phyloP scores from a whole-genome alignment of 306 rosid species.

The Lathyrus tuberosus region DNA sequence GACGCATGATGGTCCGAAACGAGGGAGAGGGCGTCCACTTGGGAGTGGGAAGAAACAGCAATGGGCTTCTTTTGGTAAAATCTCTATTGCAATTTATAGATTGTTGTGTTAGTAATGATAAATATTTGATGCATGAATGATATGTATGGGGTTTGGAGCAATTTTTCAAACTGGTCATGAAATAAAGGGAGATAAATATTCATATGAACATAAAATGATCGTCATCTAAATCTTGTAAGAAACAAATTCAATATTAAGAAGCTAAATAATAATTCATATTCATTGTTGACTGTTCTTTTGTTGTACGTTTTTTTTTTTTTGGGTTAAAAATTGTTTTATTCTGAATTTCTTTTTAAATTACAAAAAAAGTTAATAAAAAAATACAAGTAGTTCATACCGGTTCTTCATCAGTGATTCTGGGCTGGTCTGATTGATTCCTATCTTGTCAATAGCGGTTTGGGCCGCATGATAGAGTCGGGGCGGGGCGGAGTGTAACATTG shows the following conservation, averaged over 20 bases:
- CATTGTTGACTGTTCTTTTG: not conserved
- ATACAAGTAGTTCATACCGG: not conserved
- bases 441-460: not conserved
- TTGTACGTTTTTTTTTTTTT: not conserved
- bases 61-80: constrained; percentile 71
- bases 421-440: constrained; percentile 3
- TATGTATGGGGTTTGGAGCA: constrained; percentile 21
- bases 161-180: constrained; percentile 7
- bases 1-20: constrained; percentile 54
- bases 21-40: constrained; percentile 89
- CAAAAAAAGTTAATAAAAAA: not conserved
- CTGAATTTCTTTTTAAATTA: not conserved
- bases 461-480: not conserved
- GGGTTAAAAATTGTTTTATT: not conserved
- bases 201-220: not conserved
- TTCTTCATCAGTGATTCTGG: not conserved
- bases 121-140: constrained; percentile 25
- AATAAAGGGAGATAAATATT: not conserved
- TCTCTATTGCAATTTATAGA: constrained; percentile 28
- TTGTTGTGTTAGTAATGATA: constrained; percentile 23
- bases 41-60: constrained; percentile 94
- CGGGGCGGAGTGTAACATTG: not conserved
- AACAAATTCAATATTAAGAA: not conserved
- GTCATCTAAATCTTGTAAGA: not conserved
- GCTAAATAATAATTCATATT: not conserved